phyloP scores from a whole-genome alignment of 345 rosid genomes.

The Aethionema arabicum region DNA sequence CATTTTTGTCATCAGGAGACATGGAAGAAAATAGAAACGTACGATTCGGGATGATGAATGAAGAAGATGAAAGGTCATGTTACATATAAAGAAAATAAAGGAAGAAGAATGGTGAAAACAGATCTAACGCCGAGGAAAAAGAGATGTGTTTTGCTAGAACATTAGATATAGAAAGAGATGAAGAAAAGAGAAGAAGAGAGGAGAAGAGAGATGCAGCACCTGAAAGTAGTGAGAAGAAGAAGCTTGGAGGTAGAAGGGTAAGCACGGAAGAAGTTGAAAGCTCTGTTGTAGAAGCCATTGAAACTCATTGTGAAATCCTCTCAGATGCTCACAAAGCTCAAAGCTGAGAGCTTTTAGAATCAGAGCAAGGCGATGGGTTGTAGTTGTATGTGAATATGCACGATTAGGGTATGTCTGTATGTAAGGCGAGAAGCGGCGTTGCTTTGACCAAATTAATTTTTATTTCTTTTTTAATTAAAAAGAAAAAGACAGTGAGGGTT shows the following conservation, averaged over 20 bases:
- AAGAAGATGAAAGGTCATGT: too few relatives aligned
- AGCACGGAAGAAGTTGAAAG: constrained; percentile 42
- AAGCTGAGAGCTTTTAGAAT: constrained; percentile 20
- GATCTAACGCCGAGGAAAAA: too few relatives aligned
- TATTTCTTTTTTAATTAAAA: neutral
- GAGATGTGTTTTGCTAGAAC: too few relatives aligned
- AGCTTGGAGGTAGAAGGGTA: constrained; percentile 51
- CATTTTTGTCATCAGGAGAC: too few relatives aligned
- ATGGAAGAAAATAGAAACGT: too few relatives aligned
- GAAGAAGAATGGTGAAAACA: too few relatives aligned
- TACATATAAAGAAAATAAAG: too few relatives aligned
- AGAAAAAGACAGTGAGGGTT: constrained; percentile 17
- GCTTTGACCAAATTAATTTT: too few relatives aligned
- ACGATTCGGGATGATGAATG: too few relatives aligned
- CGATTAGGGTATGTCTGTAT: constrained; percentile 23
- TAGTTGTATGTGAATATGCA: constrained; percentile 20
- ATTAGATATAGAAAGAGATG: neutral
- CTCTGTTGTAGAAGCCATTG: constrained; percentile 41
- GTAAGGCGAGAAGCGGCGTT: too few relatives aligned
- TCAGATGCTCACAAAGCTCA: constrained; percentile 15
- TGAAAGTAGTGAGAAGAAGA: constrained; percentile 49
- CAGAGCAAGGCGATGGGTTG: constrained; percentile 21
- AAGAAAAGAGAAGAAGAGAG: neutral
- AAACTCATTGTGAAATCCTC: constrained; percentile 34
- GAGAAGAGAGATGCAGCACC: constrained; percentile 38